A percentile compares a stretch with the other conserved stretches of the same genome.
phyloP scores from a whole-genome alignment of 495 filamentous ascomycete genomes.

The Xylaria scruposa region DNA sequence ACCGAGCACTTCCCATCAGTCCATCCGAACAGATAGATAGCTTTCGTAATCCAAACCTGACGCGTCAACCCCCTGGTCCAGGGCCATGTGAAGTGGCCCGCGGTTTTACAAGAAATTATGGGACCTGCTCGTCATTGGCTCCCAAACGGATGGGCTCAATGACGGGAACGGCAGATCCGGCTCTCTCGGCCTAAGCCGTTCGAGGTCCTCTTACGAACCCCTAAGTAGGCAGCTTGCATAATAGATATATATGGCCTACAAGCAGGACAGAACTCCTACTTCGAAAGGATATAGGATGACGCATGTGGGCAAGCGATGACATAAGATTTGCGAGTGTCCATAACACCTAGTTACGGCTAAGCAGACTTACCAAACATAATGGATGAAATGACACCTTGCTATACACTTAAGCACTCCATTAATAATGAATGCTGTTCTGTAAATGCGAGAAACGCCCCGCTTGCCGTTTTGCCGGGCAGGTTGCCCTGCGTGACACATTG shows the following conservation, averaged over 20 bases:
- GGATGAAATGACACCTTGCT: background rate
- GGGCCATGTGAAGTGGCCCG: background rate
- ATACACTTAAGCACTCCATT: background rate
- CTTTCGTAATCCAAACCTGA: background rate
- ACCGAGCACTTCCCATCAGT: background rate
- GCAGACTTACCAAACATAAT: background rate
- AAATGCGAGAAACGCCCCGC: background rate
- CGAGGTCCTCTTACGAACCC: background rate
- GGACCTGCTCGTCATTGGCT: slow-evolving; percentile 5
- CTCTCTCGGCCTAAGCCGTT: background rate
- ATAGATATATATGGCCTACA: background rate
- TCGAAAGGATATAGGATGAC: background rate
- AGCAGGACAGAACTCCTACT: background rate
- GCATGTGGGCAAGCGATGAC: background rate
- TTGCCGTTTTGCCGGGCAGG: background rate
- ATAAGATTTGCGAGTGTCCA: background rate
- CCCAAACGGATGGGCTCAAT: background rate
- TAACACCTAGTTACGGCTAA: background rate
- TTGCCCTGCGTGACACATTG: too few relatives aligned
- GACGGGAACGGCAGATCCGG: slow-evolving; percentile 14
- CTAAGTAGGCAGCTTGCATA: background rate
- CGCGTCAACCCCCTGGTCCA: background rate
- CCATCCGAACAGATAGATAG: background rate
- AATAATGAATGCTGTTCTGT: background rate
- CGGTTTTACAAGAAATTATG: background rate